Base-by-base conservation (phyloP, 2,329 filamentous ascomycete species). In the Chalara sp. region DNA sequence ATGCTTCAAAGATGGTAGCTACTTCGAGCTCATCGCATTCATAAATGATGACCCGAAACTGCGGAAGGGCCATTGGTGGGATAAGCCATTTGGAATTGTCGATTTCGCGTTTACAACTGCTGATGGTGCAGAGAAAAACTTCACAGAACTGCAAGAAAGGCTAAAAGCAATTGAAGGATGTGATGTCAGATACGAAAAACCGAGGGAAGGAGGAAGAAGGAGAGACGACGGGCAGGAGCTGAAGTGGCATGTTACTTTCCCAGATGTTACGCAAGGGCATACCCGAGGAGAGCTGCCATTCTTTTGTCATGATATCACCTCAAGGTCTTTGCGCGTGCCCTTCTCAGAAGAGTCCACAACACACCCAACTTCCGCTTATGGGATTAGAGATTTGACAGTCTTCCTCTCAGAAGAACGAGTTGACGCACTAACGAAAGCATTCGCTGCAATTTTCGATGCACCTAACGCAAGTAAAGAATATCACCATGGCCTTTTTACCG, bases 271-370 rank as follows among this genome's bases (percentile, higher is more conserved):
- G 29, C 48, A 35, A 33, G 53, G 52, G 0, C 53, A 56, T 12
- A 58, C 68, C 6, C 67, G 76, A 0, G 80, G 82, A 0, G 67
- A 68, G 11, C 61, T 82, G 8, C 84, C 83, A 0, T 87, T 87
- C 58, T 87, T 78, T 72, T 84, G 80, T 59, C 72, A 86, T 44
- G 84, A 87, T 62, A 66, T 78, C 10, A 86, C 83, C 2, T 67
- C 73, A 2, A 65, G 83, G 6, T 57, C 67, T n/a, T 61, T 79
- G 2, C 67, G 83, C 0, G 82, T 84, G 3, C 80, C 82, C 6
- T 58, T 70, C 3, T 56, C 61, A 1, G 58, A 66, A 0, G 67
- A 64, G 11, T 68, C 64, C 39, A 69, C 69, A 4, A 65, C 60
- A 10, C 83, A 86, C 65, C 68, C 76, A 0, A 77, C 69, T 6